Evolutionary conservation across 768 basidiomycete genomes (phyloP), one percentile per base, ranked within the genome.

Genomic region (Phanerochaete sordida): DNA sequence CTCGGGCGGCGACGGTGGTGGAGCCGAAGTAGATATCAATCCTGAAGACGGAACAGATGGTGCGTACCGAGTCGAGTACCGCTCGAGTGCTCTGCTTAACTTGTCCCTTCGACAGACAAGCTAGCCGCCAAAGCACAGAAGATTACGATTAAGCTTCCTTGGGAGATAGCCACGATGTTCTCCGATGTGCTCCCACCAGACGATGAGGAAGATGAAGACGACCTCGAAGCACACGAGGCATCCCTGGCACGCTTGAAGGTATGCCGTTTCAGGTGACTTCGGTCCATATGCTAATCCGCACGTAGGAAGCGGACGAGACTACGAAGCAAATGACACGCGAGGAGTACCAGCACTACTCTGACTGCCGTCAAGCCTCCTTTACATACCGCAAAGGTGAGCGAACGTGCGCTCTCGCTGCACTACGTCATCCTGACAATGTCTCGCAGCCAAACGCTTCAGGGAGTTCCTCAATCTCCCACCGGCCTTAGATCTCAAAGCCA

Each of bases 311-410:
- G 2, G 95, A 98, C 73, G 93, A 95, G 63, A 89, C 93, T 12
- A 98, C 95, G 1, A 83, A 92, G 47, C 86, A 93, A 74, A 98
- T 98, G 95, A 95, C 94, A 8, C 83, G 91, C 66, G 95, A 98
- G 71, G 93, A 98, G 68, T 98, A 98, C 71, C 91, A 95, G 61
- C 94, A 95, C 70, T 97, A 97, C 70, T 95, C 95, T 2, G 94
- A 96, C 71, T 97, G 95, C 75, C 84, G 95, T 60, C 95, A 97
- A 72, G 95, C 95, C 0, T 93, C 93, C 16, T 98, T 98, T 72
- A 97, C 95, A 0, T 97, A 95, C 72, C 87, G 95, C 56, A 98
- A 98, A 87, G 90, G 95, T 92, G 19, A 43, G 39, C 39, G 39
- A 11, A 47, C 31, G 76, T 72, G 39, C 27, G 15, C 57, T 3